Evolutionary conservation across 495 filamentous ascomycete genomes (phyloP).

Genomic region (Darksidea phi): DNA sequence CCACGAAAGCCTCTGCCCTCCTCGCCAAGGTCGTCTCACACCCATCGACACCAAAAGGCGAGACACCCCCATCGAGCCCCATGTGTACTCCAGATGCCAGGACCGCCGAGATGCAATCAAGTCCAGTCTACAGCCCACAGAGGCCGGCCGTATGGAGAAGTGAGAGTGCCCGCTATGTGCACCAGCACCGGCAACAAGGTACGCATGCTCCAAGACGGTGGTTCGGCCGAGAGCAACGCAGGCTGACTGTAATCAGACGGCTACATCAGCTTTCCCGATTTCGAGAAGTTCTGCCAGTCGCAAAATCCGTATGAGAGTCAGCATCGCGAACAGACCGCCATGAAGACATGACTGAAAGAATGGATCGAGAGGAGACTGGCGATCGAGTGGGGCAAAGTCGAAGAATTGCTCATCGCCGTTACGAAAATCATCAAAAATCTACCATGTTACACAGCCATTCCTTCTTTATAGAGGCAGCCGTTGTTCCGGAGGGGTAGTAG

Average conservation of each 20-base stretch:
- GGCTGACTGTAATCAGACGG: conserved; percentile 42
- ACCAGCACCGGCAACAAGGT: conserved; percentile 32
- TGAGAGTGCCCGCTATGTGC: conserved; percentile 30
- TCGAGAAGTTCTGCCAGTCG: conserved; percentile 43
- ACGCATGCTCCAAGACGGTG: not conserved
- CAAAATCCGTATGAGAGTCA: conserved; percentile 30
- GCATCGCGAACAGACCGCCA: conserved; percentile 24
- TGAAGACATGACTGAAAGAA: conserved; percentile 29
- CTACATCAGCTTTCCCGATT: conserved; percentile 52
- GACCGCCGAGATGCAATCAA: conserved; percentile 23
- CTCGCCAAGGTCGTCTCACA: conserved; percentile 41
- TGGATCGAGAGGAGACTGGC: not conserved
- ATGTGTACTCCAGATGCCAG: conserved; percentile 16
- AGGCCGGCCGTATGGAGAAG: conserved; percentile 28
- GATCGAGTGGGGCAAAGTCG: conserved; percentile 1
- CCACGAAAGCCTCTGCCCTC: conserved; percentile 37
- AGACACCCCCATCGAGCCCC: conserved; percentile 18
- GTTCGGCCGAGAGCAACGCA: not conserved
- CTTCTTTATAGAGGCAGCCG: conserved; percentile 13
- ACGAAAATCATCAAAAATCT: conserved; percentile 11
- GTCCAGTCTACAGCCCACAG: conserved; percentile 20
- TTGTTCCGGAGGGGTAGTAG: conserved; percentile 5
- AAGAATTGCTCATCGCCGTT: not conserved
- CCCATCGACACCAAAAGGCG: conserved; percentile 30
- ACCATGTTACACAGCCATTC: conserved; percentile 1